phyloP scores from a whole-genome alignment of 1,139 yeast species.

The Zygosaccharomyces sapae region DNA sequence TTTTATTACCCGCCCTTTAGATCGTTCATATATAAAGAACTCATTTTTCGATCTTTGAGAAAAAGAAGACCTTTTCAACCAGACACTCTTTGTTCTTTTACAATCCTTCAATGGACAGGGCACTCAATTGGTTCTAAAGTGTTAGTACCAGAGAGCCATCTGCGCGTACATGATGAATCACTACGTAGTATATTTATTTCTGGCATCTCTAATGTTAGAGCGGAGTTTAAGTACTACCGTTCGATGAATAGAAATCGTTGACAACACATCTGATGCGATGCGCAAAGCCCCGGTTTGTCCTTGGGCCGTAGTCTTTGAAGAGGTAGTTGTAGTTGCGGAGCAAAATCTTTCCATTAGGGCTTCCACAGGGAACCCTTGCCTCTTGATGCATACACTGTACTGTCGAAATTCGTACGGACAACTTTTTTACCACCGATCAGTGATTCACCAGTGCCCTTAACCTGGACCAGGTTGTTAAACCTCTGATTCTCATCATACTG shows the following conservation, averaged over 20 bases:
- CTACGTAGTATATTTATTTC: conserved; percentile 24
- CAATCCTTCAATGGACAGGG: background rate
- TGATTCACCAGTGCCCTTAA: conserved; percentile 24
- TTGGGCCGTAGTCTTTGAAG: background rate
- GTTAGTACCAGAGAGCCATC: conserved; percentile 7
- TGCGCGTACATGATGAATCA: conserved; percentile 28
- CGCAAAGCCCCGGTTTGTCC: background rate
- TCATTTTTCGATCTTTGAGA: background rate
- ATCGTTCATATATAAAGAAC: background rate
- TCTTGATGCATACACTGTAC: conserved; percentile 33
- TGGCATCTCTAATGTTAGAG: conserved; percentile 39
- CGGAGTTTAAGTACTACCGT: conserved; percentile 37
- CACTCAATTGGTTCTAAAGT: conserved; percentile 10
- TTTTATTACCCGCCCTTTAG: conserved; percentile 2
- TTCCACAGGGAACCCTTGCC: conserved; percentile 34
- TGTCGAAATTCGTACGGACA: conserved; percentile 29
- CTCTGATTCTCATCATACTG: conserved; percentile 26
- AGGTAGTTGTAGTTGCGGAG: background rate
- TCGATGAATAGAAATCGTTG: conserved; percentile 34
- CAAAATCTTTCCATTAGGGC: conserved; percentile 16
- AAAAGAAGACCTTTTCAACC: background rate
- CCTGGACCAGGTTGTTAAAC: conserved; percentile 26
- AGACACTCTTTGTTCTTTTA: too few relatives aligned
- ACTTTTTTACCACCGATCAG: conserved; percentile 24
- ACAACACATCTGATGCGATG: conserved; percentile 15